Evolutionary conservation across 2,329 filamentous ascomycete genomes (phyloP).

Genomic region (Coniochaeta ligniaria): DNA sequence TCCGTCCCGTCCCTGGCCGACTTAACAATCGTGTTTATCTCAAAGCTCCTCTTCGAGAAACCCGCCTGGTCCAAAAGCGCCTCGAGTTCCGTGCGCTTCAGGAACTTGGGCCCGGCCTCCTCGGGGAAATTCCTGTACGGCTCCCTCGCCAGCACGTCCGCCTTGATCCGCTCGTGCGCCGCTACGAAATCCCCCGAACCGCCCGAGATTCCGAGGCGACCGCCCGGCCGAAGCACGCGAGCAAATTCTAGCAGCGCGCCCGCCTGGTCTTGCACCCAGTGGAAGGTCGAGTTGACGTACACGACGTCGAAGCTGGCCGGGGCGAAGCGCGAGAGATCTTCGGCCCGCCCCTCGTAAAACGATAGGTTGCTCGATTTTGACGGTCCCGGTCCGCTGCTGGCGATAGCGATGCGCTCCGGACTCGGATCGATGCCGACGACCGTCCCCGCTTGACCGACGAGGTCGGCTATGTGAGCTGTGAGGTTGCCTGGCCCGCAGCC

Average conservation of each 20-base stretch:
- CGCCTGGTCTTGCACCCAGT: constrained; percentile 19
- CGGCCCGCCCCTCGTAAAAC: constrained; percentile 15
- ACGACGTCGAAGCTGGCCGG: constrained; percentile 16
- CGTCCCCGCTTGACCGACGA: constrained; percentile 12
- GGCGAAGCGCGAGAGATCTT: constrained; percentile 13
- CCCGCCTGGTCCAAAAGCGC: constrained; percentile 13
- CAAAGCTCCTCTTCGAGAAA: constrained; percentile 10
- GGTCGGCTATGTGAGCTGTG: constrained; percentile 14
- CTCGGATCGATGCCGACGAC: constrained; percentile 23
- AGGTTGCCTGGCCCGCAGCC: constrained; percentile 25
- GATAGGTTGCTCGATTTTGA: constrained; percentile 6
- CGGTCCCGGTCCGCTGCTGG: neutral
- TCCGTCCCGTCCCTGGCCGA: constrained; percentile 5
- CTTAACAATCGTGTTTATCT: constrained; percentile 18
- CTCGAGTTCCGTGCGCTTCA: constrained; percentile 14
- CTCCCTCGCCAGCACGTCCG: constrained; percentile 16
- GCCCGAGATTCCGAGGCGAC: constrained; percentile 4
- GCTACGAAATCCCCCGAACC: constrained; percentile 14
- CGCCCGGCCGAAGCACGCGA: constrained; percentile 16
- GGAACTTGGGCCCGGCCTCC: constrained; percentile 15
- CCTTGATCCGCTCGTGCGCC: constrained; percentile 13
- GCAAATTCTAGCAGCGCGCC: constrained; percentile 12
- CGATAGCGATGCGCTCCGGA: constrained; percentile 17
- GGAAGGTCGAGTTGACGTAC: constrained; percentile 18
- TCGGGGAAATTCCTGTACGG: constrained; percentile 15